These are phyloP conservation scores for Kluyveromyces wickerhamii DNA, from an alignment of 805 yeast genomes.

Conservation along the genomic window DNA sequence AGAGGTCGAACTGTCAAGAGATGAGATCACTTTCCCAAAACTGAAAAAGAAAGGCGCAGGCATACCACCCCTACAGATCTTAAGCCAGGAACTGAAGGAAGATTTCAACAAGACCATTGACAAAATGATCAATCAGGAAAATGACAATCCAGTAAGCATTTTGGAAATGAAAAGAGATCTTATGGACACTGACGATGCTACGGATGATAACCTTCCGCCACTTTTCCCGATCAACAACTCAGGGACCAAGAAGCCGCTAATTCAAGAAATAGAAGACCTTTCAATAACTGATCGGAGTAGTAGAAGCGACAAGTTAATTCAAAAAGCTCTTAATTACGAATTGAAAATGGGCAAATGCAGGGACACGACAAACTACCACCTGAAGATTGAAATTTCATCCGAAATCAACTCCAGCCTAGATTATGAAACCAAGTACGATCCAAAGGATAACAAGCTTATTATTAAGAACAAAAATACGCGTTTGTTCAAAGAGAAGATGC, in stretches of 20 bases:
- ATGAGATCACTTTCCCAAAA: conserved; percentile 55
- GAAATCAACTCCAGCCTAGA: conserved; percentile 29
- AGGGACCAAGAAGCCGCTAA: conserved; percentile 34
- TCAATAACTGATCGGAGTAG: conserved; percentile 4
- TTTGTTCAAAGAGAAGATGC: conserved; percentile 16
- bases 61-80: conserved; percentile 38
- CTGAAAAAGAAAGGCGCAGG: conserved; percentile 58
- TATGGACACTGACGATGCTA: conserved; percentile 20
- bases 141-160: conserved; percentile 37
- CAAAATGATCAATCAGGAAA: conserved; percentile 24
- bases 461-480: conserved; percentile 25
- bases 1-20: conserved; percentile 50
- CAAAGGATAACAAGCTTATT: conserved; percentile 24
- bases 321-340: neutral
- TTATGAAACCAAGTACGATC: conserved; percentile 28
- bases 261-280: conserved; percentile 44
- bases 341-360: conserved; percentile 24
- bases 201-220: conserved; percentile 18
- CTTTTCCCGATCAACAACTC: conserved; percentile 19
- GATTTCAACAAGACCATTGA: conserved; percentile 32
- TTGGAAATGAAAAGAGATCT: conserved; percentile 34
- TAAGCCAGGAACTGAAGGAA: conserved; percentile 36
- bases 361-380: conserved; percentile 24
- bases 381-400: conserved; percentile 32
- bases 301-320: neutral